Evolutionary conservation across 441 rosid species (phyloP), one percentile per base, ranked within the genome.

Genomic region (Eruca vesicaria): DNA sequence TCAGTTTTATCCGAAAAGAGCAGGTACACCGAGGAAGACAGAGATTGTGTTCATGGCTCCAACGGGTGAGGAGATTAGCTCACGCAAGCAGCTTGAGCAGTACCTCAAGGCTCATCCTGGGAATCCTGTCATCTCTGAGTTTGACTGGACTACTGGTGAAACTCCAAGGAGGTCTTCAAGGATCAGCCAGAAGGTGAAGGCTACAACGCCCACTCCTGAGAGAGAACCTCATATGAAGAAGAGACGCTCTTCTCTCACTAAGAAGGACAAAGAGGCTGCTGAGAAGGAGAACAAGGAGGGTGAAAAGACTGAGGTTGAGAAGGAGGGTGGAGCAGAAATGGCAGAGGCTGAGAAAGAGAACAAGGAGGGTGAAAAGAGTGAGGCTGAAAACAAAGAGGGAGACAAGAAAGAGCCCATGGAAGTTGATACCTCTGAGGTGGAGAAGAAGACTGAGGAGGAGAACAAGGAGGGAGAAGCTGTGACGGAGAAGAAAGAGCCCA

Each of bases 141-240:
- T 95, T 66, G 98, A 93, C 53, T 93, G 99, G 99, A 91, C 97
- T 4, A 91, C 97, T 60, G 98, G 97, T 12, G 99, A 95, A 76
- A 87, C 95, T 50, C 99, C 99, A 19, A 91, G 99, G 84, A 81
- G 99, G 59, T 93, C 99, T 6, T 82, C 98, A 11, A 89, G 99
- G 86, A 91, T 95, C 82, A 89, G 89, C 79, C 91, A 85, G 77
- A 95, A 90, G 83, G 86, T 77, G 28, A 95, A 91, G 84, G 87
- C 87, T 3, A 86, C 93, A 12, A 87, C 94, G 50, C 96, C 98
- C 59, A 85, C 86, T 4, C 92, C 92, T 4, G 95, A 90, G 36
- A 88, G 83, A 80, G 95, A 90, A 81, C 87, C 90, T 3, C 88
- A 84, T 84, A 78, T 88, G 82, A 83, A 88, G 60, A 68, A 80